phyloP scores from a whole-genome alignment of 768 basidiomycete species.

The Mycena metata region DNA sequence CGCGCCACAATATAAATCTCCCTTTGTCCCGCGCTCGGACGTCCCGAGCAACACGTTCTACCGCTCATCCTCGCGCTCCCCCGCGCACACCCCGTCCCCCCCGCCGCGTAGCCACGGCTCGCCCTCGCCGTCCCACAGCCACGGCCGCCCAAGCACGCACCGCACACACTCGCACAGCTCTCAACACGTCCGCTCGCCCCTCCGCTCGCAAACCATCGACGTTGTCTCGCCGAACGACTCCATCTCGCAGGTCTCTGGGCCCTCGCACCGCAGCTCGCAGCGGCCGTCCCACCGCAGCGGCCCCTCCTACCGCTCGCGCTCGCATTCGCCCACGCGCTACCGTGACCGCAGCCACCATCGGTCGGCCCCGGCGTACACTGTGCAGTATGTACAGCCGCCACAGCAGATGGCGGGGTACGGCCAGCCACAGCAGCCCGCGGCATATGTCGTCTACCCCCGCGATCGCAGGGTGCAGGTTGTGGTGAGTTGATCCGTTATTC shows the following conservation, averaged over 20 bases:
- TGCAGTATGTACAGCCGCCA: constrained; percentile 4
- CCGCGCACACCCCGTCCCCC: neutral
- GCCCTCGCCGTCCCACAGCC: neutral
- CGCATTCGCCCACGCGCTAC: constrained; percentile 25
- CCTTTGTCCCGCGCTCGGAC: constrained; percentile 37
- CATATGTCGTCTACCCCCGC: constrained; percentile 15
- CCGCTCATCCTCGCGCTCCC: neutral
- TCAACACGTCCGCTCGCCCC: constrained; percentile 6
- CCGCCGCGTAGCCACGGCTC: neutral
- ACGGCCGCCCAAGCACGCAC: neutral
- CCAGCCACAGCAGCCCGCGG: constrained; percentile 11
- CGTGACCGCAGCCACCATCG: constrained; percentile 10
- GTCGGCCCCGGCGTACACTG: constrained; percentile 3
- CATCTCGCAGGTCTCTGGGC: constrained; percentile 27
- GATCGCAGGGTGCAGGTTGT: constrained; percentile 22
- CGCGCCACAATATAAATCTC: constrained; percentile 26
- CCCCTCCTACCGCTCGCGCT: constrained; percentile 3
- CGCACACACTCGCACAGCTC: neutral
- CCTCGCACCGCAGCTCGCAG: constrained; percentile 3
- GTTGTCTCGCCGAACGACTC: constrained; percentile 24
- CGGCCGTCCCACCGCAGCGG: neutral
- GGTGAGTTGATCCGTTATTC: neutral
- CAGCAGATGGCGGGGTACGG: neutral
- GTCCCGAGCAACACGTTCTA: constrained; percentile 18
- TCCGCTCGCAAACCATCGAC: constrained; percentile 18